phyloP scores from a whole-genome alignment of 176 grass and related monocot species.

The Carex littledalei region DNA sequence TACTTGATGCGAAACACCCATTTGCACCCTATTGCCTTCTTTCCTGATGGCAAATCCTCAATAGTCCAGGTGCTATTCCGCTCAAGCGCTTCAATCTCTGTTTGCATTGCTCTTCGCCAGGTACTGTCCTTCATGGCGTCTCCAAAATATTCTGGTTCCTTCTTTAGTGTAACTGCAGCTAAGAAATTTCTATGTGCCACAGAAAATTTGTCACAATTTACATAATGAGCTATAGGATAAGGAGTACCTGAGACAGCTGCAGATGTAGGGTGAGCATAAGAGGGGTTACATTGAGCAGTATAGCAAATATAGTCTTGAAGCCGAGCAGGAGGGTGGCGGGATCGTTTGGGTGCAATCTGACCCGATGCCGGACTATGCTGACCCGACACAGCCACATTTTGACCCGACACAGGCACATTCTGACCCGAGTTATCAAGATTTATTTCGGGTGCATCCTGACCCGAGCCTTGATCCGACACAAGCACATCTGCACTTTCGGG shows the following conservation, averaged over 20 bases:
- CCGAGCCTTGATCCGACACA: too few relatives aligned
- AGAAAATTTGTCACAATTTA: not conserved
- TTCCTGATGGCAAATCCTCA: not conserved
- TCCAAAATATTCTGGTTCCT: not conserved
- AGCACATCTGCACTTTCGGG: too few relatives aligned
- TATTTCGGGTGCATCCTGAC: too few relatives aligned
- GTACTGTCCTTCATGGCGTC: not conserved
- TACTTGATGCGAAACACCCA: not conserved
- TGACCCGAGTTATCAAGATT: too few relatives aligned
- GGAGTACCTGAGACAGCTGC: not conserved
- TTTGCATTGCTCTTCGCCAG: not conserved
- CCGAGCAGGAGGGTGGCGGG: not conserved
- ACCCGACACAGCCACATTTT: too few relatives aligned
- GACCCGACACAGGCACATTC: too few relatives aligned
- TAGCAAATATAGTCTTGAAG: not conserved
- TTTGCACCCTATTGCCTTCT: not conserved
- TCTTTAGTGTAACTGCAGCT: not conserved
- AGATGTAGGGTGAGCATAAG: not conserved
- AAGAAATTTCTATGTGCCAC: not conserved
- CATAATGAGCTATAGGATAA: not conserved
- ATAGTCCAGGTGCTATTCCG: not conserved
- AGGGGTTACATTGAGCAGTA: not conserved
- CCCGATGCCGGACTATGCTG: too few relatives aligned
- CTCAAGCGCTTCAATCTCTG: not conserved
- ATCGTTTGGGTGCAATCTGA: too few relatives aligned